These are phyloP conservation scores for Irpex rosettiformis DNA, from an alignment of 1,284 basidiomycete genomes.

Conservation along the genomic window DNA sequence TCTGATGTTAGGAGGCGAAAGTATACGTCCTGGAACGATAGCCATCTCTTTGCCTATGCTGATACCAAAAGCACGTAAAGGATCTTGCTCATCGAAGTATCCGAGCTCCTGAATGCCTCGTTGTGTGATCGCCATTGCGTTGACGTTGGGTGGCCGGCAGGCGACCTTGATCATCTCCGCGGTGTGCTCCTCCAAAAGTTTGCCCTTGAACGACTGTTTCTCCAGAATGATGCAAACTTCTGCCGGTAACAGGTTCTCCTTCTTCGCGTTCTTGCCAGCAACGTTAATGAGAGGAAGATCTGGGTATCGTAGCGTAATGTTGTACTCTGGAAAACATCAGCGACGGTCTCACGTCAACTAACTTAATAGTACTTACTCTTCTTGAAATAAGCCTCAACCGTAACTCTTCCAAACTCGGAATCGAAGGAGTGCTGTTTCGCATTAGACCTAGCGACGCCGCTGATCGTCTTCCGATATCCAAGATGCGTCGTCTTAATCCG, in stretches of 20 bases:
- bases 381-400: constrained; percentile 63
- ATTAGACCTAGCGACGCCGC: constrained; percentile 41
- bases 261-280: constrained; percentile 39
- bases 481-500: constrained; percentile 56
- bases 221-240: constrained; percentile 72
- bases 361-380: constrained; percentile 40
- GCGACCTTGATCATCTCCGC: constrained; percentile 65
- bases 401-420: constrained; percentile 43
- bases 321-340: constrained; percentile 45
- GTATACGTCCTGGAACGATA: constrained; percentile 68
- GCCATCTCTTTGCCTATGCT: constrained; percentile 63
- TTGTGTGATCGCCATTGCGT: constrained; percentile 54
- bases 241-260: constrained; percentile 50
- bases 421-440: constrained; percentile 54
- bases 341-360: not conserved
- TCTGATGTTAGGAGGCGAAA: constrained; percentile 53
- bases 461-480: constrained; percentile 59
- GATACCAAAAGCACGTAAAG: constrained; percentile 57
- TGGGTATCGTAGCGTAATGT: constrained; percentile 44
- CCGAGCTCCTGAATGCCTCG: constrained; percentile 61
- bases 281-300: constrained; percentile 61
- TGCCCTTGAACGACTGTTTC: constrained; percentile 68
- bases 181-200: constrained; percentile 65
- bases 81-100: constrained; percentile 41
- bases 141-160: constrained; percentile 64